A percentile compares a stretch with the other conserved stretches of the same genome.
Conservation (phyloP, 1,284 basidiomycete species). For the Marasmius tenuissimus region DNA sequence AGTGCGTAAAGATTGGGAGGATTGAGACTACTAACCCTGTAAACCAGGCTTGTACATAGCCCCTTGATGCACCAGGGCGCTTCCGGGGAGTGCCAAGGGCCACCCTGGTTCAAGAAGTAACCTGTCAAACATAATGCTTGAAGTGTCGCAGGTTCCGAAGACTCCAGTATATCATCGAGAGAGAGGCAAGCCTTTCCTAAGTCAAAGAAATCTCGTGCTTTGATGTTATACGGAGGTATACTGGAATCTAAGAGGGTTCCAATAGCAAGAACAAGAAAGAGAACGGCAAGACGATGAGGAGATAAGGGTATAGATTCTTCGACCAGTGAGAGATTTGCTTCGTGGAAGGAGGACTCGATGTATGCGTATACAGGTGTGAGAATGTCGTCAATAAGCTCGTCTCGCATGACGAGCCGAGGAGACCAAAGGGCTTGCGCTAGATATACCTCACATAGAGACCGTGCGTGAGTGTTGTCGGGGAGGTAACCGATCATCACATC, state of each 20-base stretch:
- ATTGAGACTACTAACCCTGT: slow-evolving; percentile 37
- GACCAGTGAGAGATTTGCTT: background rate
- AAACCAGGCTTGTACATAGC: slow-evolving; percentile 43
- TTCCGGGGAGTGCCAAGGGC: slow-evolving; percentile 44
- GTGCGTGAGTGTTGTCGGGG: slow-evolving; percentile 36
- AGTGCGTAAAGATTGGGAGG: slow-evolving; percentile 2
- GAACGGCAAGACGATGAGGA: slow-evolving; percentile 47
- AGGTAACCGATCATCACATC: slow-evolving; percentile 21
- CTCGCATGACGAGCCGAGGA: background rate
- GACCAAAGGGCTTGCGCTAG: slow-evolving; percentile 35
- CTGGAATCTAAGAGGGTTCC: slow-evolving; percentile 53
- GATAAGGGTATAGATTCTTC: slow-evolving; percentile 4
- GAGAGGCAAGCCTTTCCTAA: slow-evolving; percentile 44
- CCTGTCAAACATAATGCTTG: slow-evolving; percentile 53
- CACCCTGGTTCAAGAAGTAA: slow-evolving; percentile 46
- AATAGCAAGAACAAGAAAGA: slow-evolving; percentile 52
- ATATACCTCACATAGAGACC: slow-evolving; percentile 38
- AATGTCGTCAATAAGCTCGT: slow-evolving; percentile 5
- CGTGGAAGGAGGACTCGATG: background rate
- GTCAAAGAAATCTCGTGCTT: slow-evolving; percentile 20
- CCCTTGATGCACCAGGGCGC: slow-evolving; percentile 50
- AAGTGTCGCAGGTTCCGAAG: slow-evolving; percentile 50
- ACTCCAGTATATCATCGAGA: slow-evolving; percentile 38
- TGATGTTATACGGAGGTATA: slow-evolving; percentile 22
- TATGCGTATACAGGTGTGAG: background rate